A percentile compares a stretch with the other conserved stretches of the same genome.
These are phyloP conservation scores for Rosa hybrid DNA, from an alignment of 331 rosid species.

Conservation along the genomic window DNA sequence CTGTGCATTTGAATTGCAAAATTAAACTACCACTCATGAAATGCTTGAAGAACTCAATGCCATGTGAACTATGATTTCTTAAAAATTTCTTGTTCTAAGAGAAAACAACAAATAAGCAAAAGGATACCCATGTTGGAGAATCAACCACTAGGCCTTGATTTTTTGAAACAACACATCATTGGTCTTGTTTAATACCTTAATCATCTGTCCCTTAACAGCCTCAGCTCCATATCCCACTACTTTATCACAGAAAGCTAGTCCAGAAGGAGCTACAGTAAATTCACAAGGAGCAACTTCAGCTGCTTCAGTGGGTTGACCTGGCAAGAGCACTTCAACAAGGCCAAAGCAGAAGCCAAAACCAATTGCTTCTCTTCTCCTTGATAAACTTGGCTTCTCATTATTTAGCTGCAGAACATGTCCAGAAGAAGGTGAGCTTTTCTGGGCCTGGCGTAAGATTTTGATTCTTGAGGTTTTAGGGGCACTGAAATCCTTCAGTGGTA, in stretches of 20 bases:
- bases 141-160: neutral
- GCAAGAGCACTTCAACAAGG: conserved; percentile 31
- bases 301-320: conserved; percentile 27
- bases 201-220: conserved; percentile 77
- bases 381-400: conserved; percentile 29
- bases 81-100: neutral
- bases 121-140: neutral
- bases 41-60: neutral
- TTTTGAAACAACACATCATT: neutral
- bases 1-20: conserved; percentile 27
- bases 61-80: neutral
- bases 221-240: conserved; percentile 70
- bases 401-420: conserved; percentile 10
- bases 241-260: conserved; percentile 85
- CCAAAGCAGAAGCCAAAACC: conserved; percentile 51
- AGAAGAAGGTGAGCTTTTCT: conserved; percentile 12
- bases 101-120: neutral
- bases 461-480: conserved; percentile 20
- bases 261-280: conserved; percentile 67
- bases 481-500: conserved; percentile 14
- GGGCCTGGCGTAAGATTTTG: conserved; percentile 20
- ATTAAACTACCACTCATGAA: neutral
- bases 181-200: conserved; percentile 50
- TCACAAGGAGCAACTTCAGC: conserved; percentile 54
- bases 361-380: conserved; percentile 59